A percentile compares a stretch with the other conserved stretches of the same genome.
phyloP scores from a whole-genome alignment of 2,329 filamentous ascomycete genomes.

The Blastomyces silverae region DNA sequence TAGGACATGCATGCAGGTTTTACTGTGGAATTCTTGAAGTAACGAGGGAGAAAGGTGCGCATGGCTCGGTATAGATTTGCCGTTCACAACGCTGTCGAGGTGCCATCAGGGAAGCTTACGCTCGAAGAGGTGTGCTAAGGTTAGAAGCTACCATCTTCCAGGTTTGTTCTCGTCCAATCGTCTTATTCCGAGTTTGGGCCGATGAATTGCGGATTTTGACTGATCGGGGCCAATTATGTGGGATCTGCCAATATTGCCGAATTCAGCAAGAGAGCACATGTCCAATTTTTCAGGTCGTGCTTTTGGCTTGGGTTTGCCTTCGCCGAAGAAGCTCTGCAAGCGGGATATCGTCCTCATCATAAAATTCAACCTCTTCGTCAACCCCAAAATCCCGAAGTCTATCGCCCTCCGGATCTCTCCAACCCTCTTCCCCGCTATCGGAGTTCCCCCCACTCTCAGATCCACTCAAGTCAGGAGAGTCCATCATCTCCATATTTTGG shows the following conservation, averaged over 20 bases:
- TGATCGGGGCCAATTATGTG: neutral
- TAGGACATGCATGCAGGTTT: neutral
- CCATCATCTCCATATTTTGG: constrained; percentile 20
- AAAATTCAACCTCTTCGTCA: constrained; percentile 48
- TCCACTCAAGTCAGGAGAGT: constrained; percentile 19
- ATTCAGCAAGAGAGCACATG: neutral
- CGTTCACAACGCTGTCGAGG: neutral
- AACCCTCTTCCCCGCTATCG: constrained; percentile 52
- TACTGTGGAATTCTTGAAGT: neutral
- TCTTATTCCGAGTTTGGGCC: neutral
- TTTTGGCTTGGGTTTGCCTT: constrained; percentile 4
- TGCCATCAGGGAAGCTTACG: neutral
- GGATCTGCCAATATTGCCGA: neutral
- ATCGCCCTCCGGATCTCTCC: constrained; percentile 58
- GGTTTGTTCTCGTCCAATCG: neutral
- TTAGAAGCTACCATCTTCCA: neutral
- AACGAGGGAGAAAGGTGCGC: neutral
- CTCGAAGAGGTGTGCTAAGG: neutral
- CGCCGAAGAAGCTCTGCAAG: constrained; percentile 46
- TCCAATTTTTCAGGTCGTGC: neutral
- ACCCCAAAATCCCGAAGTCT: constrained; percentile 58
- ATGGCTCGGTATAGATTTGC: neutral
- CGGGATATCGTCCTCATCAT: constrained; percentile 57
- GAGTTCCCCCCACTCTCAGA: constrained; percentile 24
- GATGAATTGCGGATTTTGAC: neutral